Conservation (phyloP, 352 stramenopile genomes). For the Thalassiosira delicatula region DNA sequence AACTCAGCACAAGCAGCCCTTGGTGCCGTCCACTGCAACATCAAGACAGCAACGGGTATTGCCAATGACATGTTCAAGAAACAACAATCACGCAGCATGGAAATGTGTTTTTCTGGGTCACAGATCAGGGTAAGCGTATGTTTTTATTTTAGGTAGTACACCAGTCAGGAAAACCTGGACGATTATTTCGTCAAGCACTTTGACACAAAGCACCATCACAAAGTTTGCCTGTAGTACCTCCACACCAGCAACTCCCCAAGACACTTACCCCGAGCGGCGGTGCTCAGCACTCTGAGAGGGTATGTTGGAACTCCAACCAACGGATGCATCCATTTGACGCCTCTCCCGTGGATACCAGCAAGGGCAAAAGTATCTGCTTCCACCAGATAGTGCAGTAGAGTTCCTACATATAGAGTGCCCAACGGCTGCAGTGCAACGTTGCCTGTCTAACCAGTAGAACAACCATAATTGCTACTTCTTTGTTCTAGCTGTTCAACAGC, state of each 20-base stretch:
- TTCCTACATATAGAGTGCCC: too few species aligned
- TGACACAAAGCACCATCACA: slow-evolving; percentile 23
- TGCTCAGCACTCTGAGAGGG: neutral
- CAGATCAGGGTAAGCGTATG: too few species aligned
- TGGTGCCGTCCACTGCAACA: slow-evolving; percentile 37
- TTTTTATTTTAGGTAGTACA: too few species aligned
- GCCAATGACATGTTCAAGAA: slow-evolving; percentile 33
- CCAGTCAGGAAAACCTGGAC: slow-evolving; percentile 28
- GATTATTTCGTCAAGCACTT: slow-evolving; percentile 63
- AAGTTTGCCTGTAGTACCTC: slow-evolving; percentile 16
- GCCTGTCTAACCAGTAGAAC: too few species aligned
- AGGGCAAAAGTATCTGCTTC: too few species aligned
- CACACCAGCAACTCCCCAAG: neutral
- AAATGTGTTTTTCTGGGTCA: slow-evolving; percentile 15
- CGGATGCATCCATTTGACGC: neutral
- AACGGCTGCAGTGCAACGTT: too few species aligned
- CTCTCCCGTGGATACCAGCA: neutral
- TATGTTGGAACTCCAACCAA: neutral
- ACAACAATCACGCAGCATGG: slow-evolving; percentile 1
- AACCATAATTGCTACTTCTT: too few species aligned
- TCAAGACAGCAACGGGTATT: slow-evolving; percentile 15
- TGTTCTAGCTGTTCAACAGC: too few species aligned
- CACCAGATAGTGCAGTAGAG: too few species aligned
- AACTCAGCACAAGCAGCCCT: slow-evolving; percentile 25
- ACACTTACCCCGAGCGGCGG: neutral